phyloP scores from a whole-genome alignment of 805 yeast species.

The Cyberlindnera mycetangii region DNA sequence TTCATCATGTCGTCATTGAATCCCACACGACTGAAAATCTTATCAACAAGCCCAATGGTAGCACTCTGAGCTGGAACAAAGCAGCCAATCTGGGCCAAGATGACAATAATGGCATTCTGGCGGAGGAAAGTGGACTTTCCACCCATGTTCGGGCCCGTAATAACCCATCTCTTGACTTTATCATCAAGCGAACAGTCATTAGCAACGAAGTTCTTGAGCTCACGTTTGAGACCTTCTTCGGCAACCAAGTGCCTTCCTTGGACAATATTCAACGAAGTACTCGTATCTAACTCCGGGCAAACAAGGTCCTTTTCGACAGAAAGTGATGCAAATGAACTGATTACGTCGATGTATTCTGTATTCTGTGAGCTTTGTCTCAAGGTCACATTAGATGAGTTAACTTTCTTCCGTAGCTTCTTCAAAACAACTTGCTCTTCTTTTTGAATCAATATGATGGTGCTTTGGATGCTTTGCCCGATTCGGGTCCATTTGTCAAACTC shows the following conservation, averaged over 20 bases:
- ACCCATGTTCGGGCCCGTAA: conserved; percentile 98
- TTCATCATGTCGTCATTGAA: conserved; percentile 96
- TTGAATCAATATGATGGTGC: conserved; percentile 44
- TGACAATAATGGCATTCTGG: conserved; percentile 82
- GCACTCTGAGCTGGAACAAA: conserved; percentile 82
- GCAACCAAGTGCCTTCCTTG: conserved; percentile 87
- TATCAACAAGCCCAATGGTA: conserved; percentile 80
- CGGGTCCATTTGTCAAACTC: conserved; percentile 47
- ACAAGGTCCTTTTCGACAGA: conserved; percentile 67
- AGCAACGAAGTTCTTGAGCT: conserved; percentile 57
- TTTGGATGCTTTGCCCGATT: conserved; percentile 48
- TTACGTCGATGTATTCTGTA: conserved; percentile 68
- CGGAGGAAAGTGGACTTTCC: conserved; percentile 93
- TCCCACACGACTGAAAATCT: conserved; percentile 91
- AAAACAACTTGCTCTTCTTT: conserved; percentile 55
- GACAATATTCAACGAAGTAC: conserved; percentile 45
- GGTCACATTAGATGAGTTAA: conserved; percentile 35
- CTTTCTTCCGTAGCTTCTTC: conserved; percentile 42
- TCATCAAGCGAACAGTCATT: conserved; percentile 71
- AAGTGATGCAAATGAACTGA: conserved; percentile 67
- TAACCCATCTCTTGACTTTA: conserved; percentile 59
- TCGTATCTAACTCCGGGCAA: conserved; percentile 58
- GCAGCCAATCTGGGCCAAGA: conserved; percentile 87
- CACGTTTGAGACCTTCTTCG: conserved; percentile 56
- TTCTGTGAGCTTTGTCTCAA: conserved; percentile 49